These are phyloP conservation scores for Coemansia asiatica DNA, from an alignment of 192 early-diverging fungal species.

Conservation along the genomic window DNA sequence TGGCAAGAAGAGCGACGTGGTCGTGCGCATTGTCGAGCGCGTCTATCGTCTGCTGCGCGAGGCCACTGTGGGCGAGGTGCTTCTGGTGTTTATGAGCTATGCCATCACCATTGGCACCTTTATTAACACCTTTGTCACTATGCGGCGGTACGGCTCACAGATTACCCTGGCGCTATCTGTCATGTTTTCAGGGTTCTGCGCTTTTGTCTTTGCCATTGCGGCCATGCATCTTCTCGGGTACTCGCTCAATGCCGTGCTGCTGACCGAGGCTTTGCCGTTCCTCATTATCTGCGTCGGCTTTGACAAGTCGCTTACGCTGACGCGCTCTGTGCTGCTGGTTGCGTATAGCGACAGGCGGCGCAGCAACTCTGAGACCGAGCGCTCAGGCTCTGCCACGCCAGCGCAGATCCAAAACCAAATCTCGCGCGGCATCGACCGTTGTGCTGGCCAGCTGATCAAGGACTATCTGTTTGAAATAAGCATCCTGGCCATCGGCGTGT, in stretches of 20 bases:
- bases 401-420: slow-evolving; percentile 65
- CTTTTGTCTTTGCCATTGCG: slow-evolving; percentile 72
- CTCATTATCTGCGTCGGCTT: slow-evolving; percentile 89
- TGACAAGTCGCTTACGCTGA: slow-evolving; percentile 80
- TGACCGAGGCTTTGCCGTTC: slow-evolving; percentile 87
- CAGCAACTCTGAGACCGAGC: slow-evolving; percentile 10
- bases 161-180: slow-evolving; percentile 74
- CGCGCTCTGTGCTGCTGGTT: slow-evolving; percentile 73
- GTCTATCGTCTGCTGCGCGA: slow-evolving; percentile 68
- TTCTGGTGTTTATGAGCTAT: slow-evolving; percentile 76
- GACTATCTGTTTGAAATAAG: slow-evolving; percentile 84
- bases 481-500: slow-evolving; percentile 73
- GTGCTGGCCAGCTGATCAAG: slow-evolving; percentile 62
- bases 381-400: slow-evolving; percentile 28
- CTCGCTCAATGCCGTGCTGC: slow-evolving; percentile 67
- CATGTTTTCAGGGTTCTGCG: slow-evolving; percentile 69
- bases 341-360: slow-evolving; percentile 40
- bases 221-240: slow-evolving; percentile 70
- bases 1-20: slow-evolving; percentile 11
- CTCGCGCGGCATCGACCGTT: slow-evolving; percentile 62
- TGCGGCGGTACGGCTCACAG: slow-evolving; percentile 81
- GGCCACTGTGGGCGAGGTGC: slow-evolving; percentile 74
- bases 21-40: slow-evolving; percentile 38
- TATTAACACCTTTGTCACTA: slow-evolving; percentile 75
- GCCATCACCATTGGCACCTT: slow-evolving; percentile 81